Conservation (phyloP, 2,329 filamentous ascomycete genomes). For the Acrodontium crateriforme region DNA sequence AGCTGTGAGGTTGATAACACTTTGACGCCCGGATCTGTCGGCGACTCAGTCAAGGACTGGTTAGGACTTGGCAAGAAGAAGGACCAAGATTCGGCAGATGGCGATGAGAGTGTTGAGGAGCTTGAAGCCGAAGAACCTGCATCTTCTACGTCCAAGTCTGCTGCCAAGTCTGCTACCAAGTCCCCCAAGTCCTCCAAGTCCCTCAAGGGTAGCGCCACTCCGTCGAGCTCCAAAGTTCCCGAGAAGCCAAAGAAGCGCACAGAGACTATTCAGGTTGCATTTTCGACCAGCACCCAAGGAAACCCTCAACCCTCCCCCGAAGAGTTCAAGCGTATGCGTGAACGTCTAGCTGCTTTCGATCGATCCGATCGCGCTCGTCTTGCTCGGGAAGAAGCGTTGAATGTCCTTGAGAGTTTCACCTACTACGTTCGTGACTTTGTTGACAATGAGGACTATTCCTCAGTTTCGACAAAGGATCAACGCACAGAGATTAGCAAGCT, state of each 20-base stretch:
- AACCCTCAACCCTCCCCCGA: slow-evolving; percentile 46
- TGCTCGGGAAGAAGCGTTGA: slow-evolving; percentile 72
- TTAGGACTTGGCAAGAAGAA: slow-evolving; percentile 92
- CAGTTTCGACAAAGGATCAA: slow-evolving; percentile 54
- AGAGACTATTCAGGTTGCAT: slow-evolving; percentile 38
- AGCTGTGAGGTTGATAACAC: slow-evolving; percentile 69
- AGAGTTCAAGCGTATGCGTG: slow-evolving; percentile 46
- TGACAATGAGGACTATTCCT: slow-evolving; percentile 60
- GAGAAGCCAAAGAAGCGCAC: slow-evolving; percentile 36
- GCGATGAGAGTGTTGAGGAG: slow-evolving; percentile 34
- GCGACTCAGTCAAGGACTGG: slow-evolving; percentile 90
- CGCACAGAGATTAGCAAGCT: slow-evolving; percentile 53
- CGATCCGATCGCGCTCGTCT: slow-evolving; percentile 66
- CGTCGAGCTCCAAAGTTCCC: slow-evolving; percentile 27
- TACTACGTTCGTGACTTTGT: slow-evolving; percentile 78
- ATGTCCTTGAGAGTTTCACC: slow-evolving; percentile 85
- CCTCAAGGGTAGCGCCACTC: slow-evolving; percentile 36
- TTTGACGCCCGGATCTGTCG: slow-evolving; percentile 63
- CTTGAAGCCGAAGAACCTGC: slow-evolving; percentile 22
- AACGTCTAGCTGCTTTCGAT: slow-evolving; percentile 67
- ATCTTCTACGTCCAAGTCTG: slow-evolving; percentile 18
- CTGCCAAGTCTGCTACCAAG: slow-evolving; percentile 26
- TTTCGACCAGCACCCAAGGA: slow-evolving; percentile 31
- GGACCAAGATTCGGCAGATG: slow-evolving; percentile 58
- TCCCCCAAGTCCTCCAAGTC: too few species aligned